Evolutionary conservation across 306 rosid genomes (phyloP), one percentile per base, ranked within the genome.

Genomic region (Quercus bicolor): DNA sequence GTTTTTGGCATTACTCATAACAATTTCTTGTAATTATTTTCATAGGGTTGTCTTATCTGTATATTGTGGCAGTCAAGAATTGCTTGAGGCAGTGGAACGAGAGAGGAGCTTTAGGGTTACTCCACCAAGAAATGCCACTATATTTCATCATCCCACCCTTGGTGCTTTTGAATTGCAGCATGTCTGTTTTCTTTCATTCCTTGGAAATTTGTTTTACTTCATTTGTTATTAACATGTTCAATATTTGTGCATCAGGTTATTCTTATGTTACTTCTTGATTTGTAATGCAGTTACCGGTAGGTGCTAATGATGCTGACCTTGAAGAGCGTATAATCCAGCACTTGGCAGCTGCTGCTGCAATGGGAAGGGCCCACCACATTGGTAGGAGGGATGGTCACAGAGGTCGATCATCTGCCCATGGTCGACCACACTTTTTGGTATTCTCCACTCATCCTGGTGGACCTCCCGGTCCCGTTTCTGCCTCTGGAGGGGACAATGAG

Each of bases 301-400:
- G 92, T 56, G 82, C 83, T 57, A 84, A 84, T 72, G 88, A 83
- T 68, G 78, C 79, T 21, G 93, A 88, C 73, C 87, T 92, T 77
- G 97, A 93, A 84, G 97, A 93, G 70, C 78, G 86, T 66, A 84
- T 96, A 74, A 86, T 96, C 80, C 99, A 93, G 86, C 97, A 90
- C 83, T 83, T 95, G 86, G 94, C 99, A 34, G 90, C 97, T 56
- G 93, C 97, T 21, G 96, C 99, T 68, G 93, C 96, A 12, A 81
- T 89, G 87, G 88, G 96, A 65, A 91, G 98, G 88, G 77, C 90
- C 7, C 89, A 61, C 71, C 94, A 88, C 51, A 80, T 80, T 64
- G 90, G 91, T 74, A 76, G 84, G 77, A 93, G 94, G 84, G 97
- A 90, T 80, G 84, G 87, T 54, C 92, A 74, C 29, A 78, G 87